A percentile compares a stretch with the other conserved stretches of the same genome.
These are phyloP conservation scores for Arachis monticola DNA, from an alignment of 331 rosid genomes.

Conservation along the genomic window DNA sequence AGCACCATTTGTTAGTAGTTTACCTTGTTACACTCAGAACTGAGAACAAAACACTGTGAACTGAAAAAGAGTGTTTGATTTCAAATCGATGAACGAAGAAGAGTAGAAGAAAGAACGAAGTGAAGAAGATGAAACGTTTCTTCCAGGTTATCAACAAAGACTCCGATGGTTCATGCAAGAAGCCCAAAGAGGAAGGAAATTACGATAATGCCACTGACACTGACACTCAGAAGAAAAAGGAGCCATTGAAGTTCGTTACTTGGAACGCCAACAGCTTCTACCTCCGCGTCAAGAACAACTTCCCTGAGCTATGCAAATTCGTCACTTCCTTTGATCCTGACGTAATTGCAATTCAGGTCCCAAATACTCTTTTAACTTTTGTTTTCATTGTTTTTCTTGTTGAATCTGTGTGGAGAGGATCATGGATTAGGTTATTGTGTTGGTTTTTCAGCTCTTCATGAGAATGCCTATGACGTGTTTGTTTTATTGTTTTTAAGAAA, in stretches of 20 bases:
- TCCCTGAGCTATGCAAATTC: constrained; percentile 68
- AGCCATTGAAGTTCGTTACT: constrained; percentile 81
- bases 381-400: neutral
- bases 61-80: neutral
- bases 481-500: neutral
- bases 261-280: constrained; percentile 97
- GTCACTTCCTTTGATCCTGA: constrained; percentile 76
- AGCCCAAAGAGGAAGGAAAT: constrained; percentile 45
- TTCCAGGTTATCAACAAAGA: constrained; percentile 73
- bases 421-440: neutral
- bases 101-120: neutral
- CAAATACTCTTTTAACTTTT: neutral
- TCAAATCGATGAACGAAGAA: neutral
- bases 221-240: constrained; percentile 50
- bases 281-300: constrained; percentile 83
- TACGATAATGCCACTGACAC: constrained; percentile 24
- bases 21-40: neutral
- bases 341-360: constrained; percentile 83
- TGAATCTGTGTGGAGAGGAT: neutral
- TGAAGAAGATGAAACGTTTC: constrained; percentile 74
- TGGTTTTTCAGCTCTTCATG: neutral
- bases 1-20: no score
- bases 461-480: neutral
- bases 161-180: constrained; percentile 65
- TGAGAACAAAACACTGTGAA: neutral